Evolutionary conservation across 2,329 filamentous ascomycete species (phyloP).

Genomic region (Calonectria ilicicola): DNA sequence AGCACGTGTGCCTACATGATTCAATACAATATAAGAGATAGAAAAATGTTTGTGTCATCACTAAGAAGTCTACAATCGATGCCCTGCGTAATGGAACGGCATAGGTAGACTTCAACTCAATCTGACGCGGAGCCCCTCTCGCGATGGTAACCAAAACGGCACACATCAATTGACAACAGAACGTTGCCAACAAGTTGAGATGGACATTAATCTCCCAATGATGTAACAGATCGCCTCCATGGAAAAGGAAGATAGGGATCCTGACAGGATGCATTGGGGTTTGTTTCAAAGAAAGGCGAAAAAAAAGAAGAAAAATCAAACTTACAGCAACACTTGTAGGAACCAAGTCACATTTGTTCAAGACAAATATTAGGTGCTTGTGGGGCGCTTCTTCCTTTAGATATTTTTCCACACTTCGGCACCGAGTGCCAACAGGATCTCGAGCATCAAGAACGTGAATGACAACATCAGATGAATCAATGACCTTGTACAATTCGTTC

Average conservation of each 20-base stretch:
- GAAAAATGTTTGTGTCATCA: constrained; percentile 87
- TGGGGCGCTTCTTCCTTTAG: constrained; percentile 93
- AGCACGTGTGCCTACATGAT: constrained; percentile 35
- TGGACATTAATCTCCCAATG: constrained; percentile 91
- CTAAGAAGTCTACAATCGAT: constrained; percentile 93
- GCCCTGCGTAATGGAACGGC: constrained; percentile 55
- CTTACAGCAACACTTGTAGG: constrained; percentile 96
- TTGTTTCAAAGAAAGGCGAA: constrained; percentile 30
- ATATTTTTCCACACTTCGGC: constrained; percentile 84
- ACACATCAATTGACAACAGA: constrained; percentile 72
- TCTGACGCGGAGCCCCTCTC: constrained; percentile 85
- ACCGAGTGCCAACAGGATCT: constrained; percentile 91
- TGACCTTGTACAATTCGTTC: constrained; percentile 97
- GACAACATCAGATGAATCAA: constrained; percentile 95
- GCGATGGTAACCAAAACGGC: constrained; percentile 91
- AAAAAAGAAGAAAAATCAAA: constrained; percentile 48
- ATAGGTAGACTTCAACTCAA: constrained; percentile 94
- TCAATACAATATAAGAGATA: constrained; percentile 10
- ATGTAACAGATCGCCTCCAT: constrained; percentile 98
- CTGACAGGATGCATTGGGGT: constrained; percentile 83
- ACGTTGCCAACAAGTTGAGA: constrained; percentile 50
- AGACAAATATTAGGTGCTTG: constrained; percentile 79
- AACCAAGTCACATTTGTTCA: constrained; percentile 78
- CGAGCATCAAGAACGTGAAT: constrained; percentile 94
- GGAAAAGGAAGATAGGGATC: constrained; percentile 78